Evolutionary conservation across 495 filamentous ascomycete species (phyloP), one percentile per base, ranked within the genome.

Genomic region (Talaromyces adpressus): DNA sequence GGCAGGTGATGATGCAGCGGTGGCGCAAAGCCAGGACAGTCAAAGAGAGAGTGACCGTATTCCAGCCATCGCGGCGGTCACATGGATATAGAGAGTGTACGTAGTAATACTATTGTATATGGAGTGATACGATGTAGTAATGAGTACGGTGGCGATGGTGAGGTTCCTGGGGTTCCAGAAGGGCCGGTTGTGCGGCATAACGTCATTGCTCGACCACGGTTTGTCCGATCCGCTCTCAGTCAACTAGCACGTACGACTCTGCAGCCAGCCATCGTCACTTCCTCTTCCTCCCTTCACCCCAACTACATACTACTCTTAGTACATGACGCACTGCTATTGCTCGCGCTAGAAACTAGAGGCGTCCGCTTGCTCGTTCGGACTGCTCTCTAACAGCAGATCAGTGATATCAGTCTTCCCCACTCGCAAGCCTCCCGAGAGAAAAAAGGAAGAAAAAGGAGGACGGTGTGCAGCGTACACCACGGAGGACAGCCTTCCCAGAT

Each of bases 331-430:
- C n/a, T n/a, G n/a, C n/a, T n/a, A n/a, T 54, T 54, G 51, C 51
- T n/a, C 11, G 16, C 51, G 51, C 20, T 2, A 25, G 23, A 53
- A 53, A 61, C 64, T 61, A 57, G 52, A 63, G 56, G 62, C 62
- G 59, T 63, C n/a, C 62, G 59, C 51, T 64, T 65, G 61, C 66
- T 62, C 30, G 7, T 32, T 32, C 30, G 30, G 30, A 6, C 32
- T 34, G 32, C 6, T 1, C 32, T 45, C 14, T n/a, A 45, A 45
- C 5, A 45, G 41, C 41, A 49, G 68, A 68, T 66, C 69, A 71
- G 66, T 68, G 67, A 74, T 74, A 72, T 73, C 67, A 71, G 64
- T 56, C 59, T 63, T 63, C 56, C 60, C 62, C 66, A 64, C 49
- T 59, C 16, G 56, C 51, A 23, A 58, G 56, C 56, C 58, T 60